Base-by-base conservation (phyloP, 495 filamentous ascomycete genomes). In the Neurospora sp. region DNA sequence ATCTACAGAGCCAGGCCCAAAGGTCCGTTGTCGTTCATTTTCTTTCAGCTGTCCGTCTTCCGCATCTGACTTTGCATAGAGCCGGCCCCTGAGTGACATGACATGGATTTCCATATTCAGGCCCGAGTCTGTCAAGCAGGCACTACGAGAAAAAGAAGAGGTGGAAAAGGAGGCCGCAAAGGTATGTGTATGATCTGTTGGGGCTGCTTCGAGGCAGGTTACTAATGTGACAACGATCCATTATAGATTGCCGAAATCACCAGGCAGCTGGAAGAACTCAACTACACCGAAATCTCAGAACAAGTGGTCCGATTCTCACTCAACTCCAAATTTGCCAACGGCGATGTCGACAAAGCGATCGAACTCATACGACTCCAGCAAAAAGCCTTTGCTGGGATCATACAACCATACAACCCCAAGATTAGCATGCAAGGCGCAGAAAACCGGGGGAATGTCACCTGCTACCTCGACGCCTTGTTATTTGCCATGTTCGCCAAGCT, bases 401-500 rank as follows among this genome's bases (percentile, higher is more conserved):
- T 99, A 75, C 85, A 88, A 73, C 88, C 86, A 7, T 94, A 93
- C 79, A 86, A 92, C 31, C 86, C 91, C 4, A 84, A 86, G 46
- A 85, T 90, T 2, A 90, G 88, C 74, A 89, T 98, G 81, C 83
- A 94, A 3, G 96, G 96, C 2, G 96, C 96, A 5, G 91, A 93
- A 75, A 99, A 99, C 78, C 85, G 95, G 62, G 86, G 90, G 20
- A 89, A 87, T 23, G 93, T 96, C 27, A 97, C 96, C 41, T 99
- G 96, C 81, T 99, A 94, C 76, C 84, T 97, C 1, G 96, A 98
- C 78, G 86, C 94, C 1, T 82, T 98, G n/a, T 88, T 99, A 2
- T 98, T 97, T 78, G 92, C 96, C 73, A 97, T 99, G 95, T 99
- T 99, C 80, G 92, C 93, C 11, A 89, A 92, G 71, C 83, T 97